Conservation (phyloP, 768 basidiomycete genomes). For the Astraeus odoratus region DNA sequence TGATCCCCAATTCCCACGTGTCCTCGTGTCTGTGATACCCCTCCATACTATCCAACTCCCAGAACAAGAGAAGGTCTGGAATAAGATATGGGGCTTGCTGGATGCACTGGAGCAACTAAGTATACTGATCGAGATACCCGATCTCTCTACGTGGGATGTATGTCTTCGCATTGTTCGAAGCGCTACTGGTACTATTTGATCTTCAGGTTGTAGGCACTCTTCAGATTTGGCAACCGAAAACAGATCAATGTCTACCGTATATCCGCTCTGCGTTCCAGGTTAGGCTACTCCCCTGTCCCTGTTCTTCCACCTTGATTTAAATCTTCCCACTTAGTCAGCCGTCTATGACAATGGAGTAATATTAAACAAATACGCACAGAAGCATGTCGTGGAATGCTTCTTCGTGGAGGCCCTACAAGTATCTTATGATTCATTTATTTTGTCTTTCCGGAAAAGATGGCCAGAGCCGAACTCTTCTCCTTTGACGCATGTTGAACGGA, state of each 20-base stretch:
- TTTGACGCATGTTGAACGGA: slow-evolving; percentile 35
- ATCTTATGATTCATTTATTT: slow-evolving; percentile 40
- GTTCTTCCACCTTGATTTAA: neutral
- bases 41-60: slow-evolving; percentile 54
- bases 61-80: slow-evolving; percentile 44
- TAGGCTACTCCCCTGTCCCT: neutral
- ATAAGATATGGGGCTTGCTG: slow-evolving; percentile 40
- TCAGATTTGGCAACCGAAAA: slow-evolving; percentile 39
- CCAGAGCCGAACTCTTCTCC: slow-evolving; percentile 29
- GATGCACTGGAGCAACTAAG: slow-evolving; percentile 51
- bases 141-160: slow-evolving; percentile 61
- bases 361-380: slow-evolving; percentile 41
- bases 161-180: slow-evolving; percentile 1
- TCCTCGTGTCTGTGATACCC: slow-evolving; percentile 60
- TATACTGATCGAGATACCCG: slow-evolving; percentile 36
- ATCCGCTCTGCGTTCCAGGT: slow-evolving; percentile 61
- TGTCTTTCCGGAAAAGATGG: slow-evolving; percentile 35
- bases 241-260: slow-evolving; percentile 43
- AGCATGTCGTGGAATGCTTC: slow-evolving; percentile 57
- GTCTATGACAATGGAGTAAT: slow-evolving; percentile 53
- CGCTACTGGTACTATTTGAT: neutral
- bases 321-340: slow-evolving; percentile 35
- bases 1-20: slow-evolving; percentile 61
- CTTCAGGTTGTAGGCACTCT: slow-evolving; percentile 44
- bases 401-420: slow-evolving; percentile 57